These are phyloP conservation scores for Pseudomonodictys pantanalensis DNA, from an alignment of 495 filamentous ascomycete species.

Conservation along the genomic window DNA sequence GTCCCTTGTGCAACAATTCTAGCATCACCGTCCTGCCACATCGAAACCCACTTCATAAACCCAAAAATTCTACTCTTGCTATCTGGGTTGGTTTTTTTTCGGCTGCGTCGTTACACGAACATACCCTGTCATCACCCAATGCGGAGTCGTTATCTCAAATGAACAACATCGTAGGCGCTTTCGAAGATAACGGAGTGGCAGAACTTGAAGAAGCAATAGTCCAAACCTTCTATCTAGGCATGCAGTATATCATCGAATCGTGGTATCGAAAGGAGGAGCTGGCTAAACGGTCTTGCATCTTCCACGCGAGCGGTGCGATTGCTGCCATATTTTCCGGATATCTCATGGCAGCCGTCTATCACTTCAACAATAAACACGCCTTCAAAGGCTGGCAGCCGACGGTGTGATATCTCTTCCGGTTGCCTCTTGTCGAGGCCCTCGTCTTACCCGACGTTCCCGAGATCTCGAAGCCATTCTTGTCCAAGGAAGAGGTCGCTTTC, in stretches of 20 bases:
- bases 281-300: slow-evolving; percentile 60
- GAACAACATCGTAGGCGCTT: too few relatives aligned
- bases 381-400: slow-evolving; percentile 35
- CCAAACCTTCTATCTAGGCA: slow-evolving; percentile 46
- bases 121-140: too few relatives aligned
- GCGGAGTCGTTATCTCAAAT: too few relatives aligned
- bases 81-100: too few relatives aligned
- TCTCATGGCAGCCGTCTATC: slow-evolving; percentile 32
- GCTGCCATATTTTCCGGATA: slow-evolving; percentile 38
- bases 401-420: slow-evolving; percentile 36
- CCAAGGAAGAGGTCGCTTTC: slow-evolving; percentile 39
- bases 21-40: too few relatives aligned
- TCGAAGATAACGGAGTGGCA: too few relatives aligned
- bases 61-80: too few relatives aligned
- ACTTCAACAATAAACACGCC: slow-evolving; percentile 24
- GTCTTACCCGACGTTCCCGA: slow-evolving; percentile 60
- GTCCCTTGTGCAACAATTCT: too few relatives aligned
- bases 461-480: slow-evolving; percentile 51
- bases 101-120: too few relatives aligned
- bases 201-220: too few relatives aligned
- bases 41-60: too few relatives aligned
- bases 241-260: slow-evolving; percentile 48
- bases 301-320: slow-evolving; percentile 55
- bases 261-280: slow-evolving; percentile 57
- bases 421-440: slow-evolving; percentile 54